Evolutionary conservation across 2,329 filamentous ascomycete species (phyloP).

Genomic region (Cercospora sojina): DNA sequence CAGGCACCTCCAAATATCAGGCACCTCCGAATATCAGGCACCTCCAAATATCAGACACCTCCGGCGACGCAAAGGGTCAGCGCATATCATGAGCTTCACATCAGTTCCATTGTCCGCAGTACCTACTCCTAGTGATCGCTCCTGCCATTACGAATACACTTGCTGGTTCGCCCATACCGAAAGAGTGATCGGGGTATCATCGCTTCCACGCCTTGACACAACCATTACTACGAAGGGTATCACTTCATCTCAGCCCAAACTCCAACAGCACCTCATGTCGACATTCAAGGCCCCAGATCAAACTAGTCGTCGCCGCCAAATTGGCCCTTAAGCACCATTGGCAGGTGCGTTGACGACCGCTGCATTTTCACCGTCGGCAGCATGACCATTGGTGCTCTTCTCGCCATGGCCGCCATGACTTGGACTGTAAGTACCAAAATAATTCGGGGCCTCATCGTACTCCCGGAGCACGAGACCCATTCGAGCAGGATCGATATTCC

Average conservation of each 20-base stretch:
- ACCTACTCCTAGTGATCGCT: background rate
- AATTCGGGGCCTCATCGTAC: slow-evolving; percentile 21
- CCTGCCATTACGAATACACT: background rate
- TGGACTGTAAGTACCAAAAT: slow-evolving; percentile 1
- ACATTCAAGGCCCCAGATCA: background rate
- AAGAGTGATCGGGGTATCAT: slow-evolving; percentile 5
- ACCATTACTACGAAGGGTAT: slow-evolving; percentile 8
- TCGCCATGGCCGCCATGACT: background rate
- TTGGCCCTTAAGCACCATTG: background rate
- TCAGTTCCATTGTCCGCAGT: background rate
- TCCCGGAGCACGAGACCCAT: slow-evolving; percentile 52
- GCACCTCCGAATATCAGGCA: background rate
- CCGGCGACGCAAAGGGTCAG: background rate
- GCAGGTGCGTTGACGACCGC: background rate
- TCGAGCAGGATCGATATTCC: slow-evolving; percentile 55
- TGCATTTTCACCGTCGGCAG: slow-evolving; percentile 2
- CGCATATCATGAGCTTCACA: background rate
- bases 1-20: background rate
- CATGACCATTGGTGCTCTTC: slow-evolving; percentile 11
- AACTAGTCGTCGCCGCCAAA: background rate
- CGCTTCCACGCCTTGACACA: background rate
- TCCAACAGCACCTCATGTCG: background rate
- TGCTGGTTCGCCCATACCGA: background rate
- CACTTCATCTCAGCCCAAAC: background rate
- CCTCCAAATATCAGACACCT: background rate